Conservation (phyloP, 345 rosid genomes). For the Abelmoschus esculentus region DNA sequence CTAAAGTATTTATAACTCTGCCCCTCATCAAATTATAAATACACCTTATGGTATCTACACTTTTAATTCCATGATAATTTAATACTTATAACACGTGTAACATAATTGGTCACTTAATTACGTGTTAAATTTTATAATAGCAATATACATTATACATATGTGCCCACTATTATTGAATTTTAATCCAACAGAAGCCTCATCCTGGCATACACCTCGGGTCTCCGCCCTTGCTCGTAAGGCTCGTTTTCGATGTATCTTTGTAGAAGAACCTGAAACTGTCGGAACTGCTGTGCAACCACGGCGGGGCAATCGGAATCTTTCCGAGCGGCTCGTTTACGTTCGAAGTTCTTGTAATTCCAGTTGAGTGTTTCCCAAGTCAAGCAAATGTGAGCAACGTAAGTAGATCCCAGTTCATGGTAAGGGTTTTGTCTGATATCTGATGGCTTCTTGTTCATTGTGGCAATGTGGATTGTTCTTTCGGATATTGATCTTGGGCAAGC, state of each 20-base stretch:
- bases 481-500: constrained; percentile 84
- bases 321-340: constrained; percentile 42
- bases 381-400: constrained; percentile 89
- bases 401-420: constrained; percentile 72
- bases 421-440: constrained; percentile 58
- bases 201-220: constrained; percentile 89
- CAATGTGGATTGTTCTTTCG: constrained; percentile 73
- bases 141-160: too few relatives aligned
- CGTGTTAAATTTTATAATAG: too few relatives aligned
- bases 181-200: constrained; percentile 89
- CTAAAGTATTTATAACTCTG: too few relatives aligned
- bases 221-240: constrained; percentile 89
- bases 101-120: too few relatives aligned
- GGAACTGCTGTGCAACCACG: constrained; percentile 72
- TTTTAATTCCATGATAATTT: too few relatives aligned
- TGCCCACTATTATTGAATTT: too few relatives aligned
- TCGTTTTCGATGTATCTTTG: constrained; percentile 90
- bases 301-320: constrained; percentile 66
- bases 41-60: too few relatives aligned
- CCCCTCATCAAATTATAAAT: too few relatives aligned
- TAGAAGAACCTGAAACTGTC: constrained; percentile 83
- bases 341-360: constrained; percentile 87
- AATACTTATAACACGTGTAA: too few relatives aligned
- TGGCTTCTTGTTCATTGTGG: constrained; percentile 47
- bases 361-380: constrained; percentile 94